Evolutionary conservation across 805 yeast genomes (phyloP).

Genomic region (Zygoascus flipseniorum): DNA sequence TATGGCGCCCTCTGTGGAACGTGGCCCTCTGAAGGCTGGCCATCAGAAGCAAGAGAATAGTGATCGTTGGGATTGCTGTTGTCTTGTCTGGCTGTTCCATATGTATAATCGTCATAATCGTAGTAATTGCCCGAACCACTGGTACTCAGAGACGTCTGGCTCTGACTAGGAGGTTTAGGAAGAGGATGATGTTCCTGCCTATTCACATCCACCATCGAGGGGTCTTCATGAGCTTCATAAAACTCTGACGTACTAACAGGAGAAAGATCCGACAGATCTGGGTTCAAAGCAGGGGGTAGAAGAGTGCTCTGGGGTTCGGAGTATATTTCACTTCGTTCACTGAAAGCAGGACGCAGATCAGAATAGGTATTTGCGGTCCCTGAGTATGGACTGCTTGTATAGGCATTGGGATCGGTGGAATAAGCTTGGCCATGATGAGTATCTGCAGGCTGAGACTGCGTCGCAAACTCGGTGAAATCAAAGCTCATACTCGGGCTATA

Average conservation of each 20-base stretch:
- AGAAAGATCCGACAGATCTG: not conserved
- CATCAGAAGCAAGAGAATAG: not conserved
- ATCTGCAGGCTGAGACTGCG: not conserved
- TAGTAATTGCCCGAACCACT: not conserved
- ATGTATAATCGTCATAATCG: not conserved
- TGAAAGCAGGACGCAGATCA: not conserved
- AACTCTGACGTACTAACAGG: not conserved
- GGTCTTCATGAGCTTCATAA: conserved; percentile 1
- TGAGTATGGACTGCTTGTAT: not conserved
- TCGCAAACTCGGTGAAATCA: not conserved
- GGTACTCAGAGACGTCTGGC: not conserved
- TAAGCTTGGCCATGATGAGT: not conserved
- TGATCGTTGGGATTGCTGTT: not conserved
- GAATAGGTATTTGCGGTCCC: not conserved
- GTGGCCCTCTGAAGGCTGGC: not conserved
- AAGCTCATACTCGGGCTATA: not conserved
- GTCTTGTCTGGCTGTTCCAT: not conserved
- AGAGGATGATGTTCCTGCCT: not conserved
- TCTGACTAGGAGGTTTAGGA: not conserved
- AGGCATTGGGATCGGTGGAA: not conserved
- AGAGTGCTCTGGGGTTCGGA: not conserved
- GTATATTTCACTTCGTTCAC: not conserved
- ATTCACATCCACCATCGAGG: not conserved
- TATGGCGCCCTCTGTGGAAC: not conserved
- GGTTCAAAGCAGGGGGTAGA: not conserved